These are phyloP conservation scores for Xanthoceras sorbifolium DNA, from an alignment of 345 rosid genomes.

Conservation along the genomic window DNA sequence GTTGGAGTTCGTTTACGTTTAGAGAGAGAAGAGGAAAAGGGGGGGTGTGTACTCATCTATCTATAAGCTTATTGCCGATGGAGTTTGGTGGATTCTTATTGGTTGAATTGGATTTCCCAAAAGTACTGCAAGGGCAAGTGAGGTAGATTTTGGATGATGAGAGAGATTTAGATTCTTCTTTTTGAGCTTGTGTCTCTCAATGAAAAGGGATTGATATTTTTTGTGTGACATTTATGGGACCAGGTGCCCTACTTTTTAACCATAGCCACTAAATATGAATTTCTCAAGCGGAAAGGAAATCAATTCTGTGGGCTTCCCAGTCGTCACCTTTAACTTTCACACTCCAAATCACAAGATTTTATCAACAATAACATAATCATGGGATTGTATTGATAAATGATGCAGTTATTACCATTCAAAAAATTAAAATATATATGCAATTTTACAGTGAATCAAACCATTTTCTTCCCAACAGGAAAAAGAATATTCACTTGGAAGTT, in stretches of 20 bases:
- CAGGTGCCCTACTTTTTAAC: slow-evolving; percentile 16
- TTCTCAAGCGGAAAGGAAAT: neutral
- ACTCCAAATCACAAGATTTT: too few species aligned
- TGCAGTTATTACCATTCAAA: too few species aligned
- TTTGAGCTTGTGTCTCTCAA: slow-evolving; percentile 5
- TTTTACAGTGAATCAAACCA: too few species aligned
- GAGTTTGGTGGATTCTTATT: slow-evolving; percentile 54
- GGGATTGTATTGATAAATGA: too few species aligned
- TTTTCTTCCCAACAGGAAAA: too few species aligned
- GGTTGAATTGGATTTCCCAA: slow-evolving; percentile 51
- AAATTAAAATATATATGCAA: too few species aligned
- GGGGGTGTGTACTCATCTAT: slow-evolving; percentile 29
- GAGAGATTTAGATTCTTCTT: too few species aligned
- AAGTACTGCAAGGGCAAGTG: slow-evolving; percentile 11
- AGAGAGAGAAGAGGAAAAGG: neutral
- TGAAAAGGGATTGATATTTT: slow-evolving; percentile 29
- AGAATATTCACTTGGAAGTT: too few species aligned
- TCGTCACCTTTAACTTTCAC: too few species aligned
- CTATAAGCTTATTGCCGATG: slow-evolving; percentile 35
- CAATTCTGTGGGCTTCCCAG: neutral
- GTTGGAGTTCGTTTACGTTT: slow-evolving; percentile 45
- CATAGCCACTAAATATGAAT: too few species aligned
- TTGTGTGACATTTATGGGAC: slow-evolving; percentile 9
- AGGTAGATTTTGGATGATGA: slow-evolving; percentile 29
- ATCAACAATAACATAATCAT: too few species aligned